Percentiles rank a stretch among this genome's conserved stretches.
These are phyloP conservation scores for Fusarium floridanum DNA, from an alignment of 2,329 filamentous ascomycete species.

Conservation along the genomic window DNA sequence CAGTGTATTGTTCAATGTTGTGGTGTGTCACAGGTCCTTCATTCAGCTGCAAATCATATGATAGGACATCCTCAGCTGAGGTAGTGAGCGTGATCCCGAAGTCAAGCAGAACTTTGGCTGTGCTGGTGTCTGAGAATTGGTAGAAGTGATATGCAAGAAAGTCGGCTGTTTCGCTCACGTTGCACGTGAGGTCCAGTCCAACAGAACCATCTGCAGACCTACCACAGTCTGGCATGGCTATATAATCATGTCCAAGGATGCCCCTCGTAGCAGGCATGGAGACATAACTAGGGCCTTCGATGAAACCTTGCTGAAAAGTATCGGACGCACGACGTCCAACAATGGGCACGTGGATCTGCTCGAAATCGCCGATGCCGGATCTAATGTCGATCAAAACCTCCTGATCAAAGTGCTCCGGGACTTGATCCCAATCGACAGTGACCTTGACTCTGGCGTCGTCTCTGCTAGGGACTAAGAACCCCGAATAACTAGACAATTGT, in stretches of 20 bases:
- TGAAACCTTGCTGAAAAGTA: conserved; percentile 67
- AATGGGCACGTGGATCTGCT: conserved; percentile 67
- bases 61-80: conserved; percentile 21
- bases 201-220: conserved; percentile 27
- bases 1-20: conserved; percentile 16
- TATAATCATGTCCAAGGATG: conserved; percentile 6
- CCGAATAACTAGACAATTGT: conserved; percentile 62
- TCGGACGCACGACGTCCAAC: conserved; percentile 61
- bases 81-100: conserved; percentile 33
- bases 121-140: conserved; percentile 8
- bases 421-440: conserved; percentile 50
- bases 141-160: conserved; percentile 30
- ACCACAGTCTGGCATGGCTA: conserved; percentile 24
- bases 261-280: conserved; percentile 32
- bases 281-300: conserved; percentile 69
- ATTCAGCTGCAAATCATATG: conserved; percentile 25
- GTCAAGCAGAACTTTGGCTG: background rate
- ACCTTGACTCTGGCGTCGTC: conserved; percentile 36
- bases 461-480: conserved; percentile 59
- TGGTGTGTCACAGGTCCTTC: background rate
- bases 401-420: conserved; percentile 52
- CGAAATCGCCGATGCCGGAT: conserved; percentile 54
- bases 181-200: background rate
- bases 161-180: rapidly evolving
- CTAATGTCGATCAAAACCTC: conserved; percentile 48